Evolutionary conservation across 2,329 filamentous ascomycete species (phyloP).

Genomic region (Fusarium sacchari): DNA sequence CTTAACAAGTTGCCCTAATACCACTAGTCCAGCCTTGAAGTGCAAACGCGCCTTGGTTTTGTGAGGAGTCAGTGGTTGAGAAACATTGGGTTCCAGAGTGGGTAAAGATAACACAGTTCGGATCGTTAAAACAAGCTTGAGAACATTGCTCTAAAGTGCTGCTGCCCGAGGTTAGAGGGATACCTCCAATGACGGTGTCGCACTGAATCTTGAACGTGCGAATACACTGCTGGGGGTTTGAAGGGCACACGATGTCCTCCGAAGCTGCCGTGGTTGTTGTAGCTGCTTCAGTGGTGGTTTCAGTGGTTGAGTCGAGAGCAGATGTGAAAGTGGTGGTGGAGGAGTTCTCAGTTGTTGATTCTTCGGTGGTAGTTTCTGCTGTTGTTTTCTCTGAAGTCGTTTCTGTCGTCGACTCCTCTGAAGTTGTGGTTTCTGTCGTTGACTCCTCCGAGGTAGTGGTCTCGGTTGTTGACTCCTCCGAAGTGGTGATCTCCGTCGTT

Average conservation of each 20-base stretch:
- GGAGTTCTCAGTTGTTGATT: not conserved
- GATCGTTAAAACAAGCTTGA: not conserved
- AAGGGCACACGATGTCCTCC: not conserved
- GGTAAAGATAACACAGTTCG: not conserved
- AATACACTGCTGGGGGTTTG: not conserved
- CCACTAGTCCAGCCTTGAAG: fast-evolving
- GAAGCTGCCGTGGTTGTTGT: not conserved
- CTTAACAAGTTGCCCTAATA: not conserved
- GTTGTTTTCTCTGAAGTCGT: not conserved
- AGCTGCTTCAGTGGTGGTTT: not conserved
- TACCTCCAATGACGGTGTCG: fast-evolving
- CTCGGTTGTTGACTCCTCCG: not conserved
- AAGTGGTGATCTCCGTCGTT: not conserved
- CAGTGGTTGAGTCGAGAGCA: not conserved
- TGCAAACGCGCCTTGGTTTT: fast-evolving
- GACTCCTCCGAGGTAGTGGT: not conserved
- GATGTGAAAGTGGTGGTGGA: not conserved
- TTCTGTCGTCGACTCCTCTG: not conserved
- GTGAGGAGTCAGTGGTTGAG: fast-evolving
- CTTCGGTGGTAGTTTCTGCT: not conserved
- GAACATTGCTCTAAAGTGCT: not conserved
- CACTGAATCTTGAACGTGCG: not conserved
- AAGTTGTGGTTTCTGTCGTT: not conserved
- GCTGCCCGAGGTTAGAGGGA: fast-evolving
- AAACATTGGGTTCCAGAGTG: not conserved